phyloP scores from a whole-genome alignment of 208 protist genomes.

The Acanthamoeba castellanii region DNA sequence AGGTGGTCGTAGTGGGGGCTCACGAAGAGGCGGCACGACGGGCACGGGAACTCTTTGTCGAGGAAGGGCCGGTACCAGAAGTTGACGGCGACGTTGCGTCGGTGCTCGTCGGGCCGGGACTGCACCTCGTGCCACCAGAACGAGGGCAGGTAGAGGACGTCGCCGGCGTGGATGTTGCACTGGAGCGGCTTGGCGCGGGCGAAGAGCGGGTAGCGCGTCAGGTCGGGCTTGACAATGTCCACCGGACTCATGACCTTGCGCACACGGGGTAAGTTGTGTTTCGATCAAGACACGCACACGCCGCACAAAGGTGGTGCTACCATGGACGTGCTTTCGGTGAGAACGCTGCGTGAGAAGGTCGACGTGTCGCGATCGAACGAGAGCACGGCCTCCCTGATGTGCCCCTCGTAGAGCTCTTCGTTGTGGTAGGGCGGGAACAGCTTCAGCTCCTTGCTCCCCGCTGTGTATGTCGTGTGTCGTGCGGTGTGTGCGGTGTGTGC shows the following conservation, averaged over 20 bases:
- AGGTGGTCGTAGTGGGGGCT: conserved; percentile 27
- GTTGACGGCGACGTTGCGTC: conserved; percentile 56
- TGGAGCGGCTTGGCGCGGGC: background rate
- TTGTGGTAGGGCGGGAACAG: conserved; percentile 34
- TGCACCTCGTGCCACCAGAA: conserved; percentile 72
- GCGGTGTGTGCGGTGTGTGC: too few relatives aligned
- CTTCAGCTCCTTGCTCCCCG: conserved; percentile 49
- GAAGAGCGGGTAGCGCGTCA: conserved; percentile 43
- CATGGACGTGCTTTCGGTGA: conserved; percentile 54
- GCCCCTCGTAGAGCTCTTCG: conserved; percentile 60
- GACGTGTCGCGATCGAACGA: conserved; percentile 10
- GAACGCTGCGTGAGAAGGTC: conserved; percentile 10
- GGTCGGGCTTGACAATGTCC: conserved; percentile 37
- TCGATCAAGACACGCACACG: background rate
- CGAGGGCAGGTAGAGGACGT: conserved; percentile 63
- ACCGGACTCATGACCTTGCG: conserved; percentile 58
- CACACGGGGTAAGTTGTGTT: too few relatives aligned
- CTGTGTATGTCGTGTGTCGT: background rate
- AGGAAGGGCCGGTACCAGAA: conserved; percentile 30
- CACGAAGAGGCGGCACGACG: conserved; percentile 15
- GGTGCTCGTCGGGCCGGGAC: conserved; percentile 50
- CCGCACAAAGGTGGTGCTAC: background rate
- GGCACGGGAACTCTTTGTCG: conserved; percentile 60
- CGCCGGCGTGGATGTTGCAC: conserved; percentile 51
- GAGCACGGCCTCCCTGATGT: conserved; percentile 23